phyloP scores from a whole-genome alignment of 2,329 filamentous ascomycete genomes.

The Colletotrichum sp. region DNA sequence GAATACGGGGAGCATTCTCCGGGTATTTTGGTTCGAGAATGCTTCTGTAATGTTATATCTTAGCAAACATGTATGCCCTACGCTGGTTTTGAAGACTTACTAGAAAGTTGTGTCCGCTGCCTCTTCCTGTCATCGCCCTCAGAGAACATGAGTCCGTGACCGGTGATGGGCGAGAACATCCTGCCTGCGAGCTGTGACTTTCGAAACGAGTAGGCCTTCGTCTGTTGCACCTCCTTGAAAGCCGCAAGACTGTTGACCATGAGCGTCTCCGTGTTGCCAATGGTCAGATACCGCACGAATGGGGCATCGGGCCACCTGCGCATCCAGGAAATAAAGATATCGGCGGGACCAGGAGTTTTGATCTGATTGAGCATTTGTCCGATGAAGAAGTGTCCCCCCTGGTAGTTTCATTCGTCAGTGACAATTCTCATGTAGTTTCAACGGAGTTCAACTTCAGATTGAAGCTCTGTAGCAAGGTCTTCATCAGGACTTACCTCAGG shows the following conservation, averaged over 20 bases:
- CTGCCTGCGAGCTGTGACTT: conserved; percentile 39
- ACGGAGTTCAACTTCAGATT: not conserved
- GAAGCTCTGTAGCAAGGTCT: not conserved
- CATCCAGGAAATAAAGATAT: conserved; percentile 35
- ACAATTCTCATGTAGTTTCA: not conserved
- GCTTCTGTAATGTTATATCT: conserved; percentile 23
- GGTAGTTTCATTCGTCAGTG: not conserved
- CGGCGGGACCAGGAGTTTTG: conserved; percentile 29
- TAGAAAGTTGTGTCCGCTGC: conserved; percentile 36
- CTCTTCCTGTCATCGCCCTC: conserved; percentile 39
- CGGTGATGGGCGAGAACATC: conserved; percentile 39
- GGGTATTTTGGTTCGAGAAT: conserved; percentile 40
- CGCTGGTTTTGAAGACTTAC: conserved; percentile 6
- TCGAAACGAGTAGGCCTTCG: conserved; percentile 41
- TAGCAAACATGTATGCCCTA: not conserved
- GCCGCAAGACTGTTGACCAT: conserved; percentile 40
- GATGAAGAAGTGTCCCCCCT: conserved; percentile 44
- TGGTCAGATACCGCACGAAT: conserved; percentile 42
- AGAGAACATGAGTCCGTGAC: conserved; percentile 39
- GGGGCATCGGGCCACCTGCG: conserved; percentile 35
- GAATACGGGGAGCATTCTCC: conserved; percentile 42
- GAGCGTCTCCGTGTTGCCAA: conserved; percentile 40
- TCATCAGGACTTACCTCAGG: conserved; percentile 37
- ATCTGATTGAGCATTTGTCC: conserved; percentile 43
- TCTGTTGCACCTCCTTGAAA: conserved; percentile 42